Evolutionary conservation across 176 grass and related monocot genomes (phyloP).

Genomic region (Echinochloa phyllopogon): DNA sequence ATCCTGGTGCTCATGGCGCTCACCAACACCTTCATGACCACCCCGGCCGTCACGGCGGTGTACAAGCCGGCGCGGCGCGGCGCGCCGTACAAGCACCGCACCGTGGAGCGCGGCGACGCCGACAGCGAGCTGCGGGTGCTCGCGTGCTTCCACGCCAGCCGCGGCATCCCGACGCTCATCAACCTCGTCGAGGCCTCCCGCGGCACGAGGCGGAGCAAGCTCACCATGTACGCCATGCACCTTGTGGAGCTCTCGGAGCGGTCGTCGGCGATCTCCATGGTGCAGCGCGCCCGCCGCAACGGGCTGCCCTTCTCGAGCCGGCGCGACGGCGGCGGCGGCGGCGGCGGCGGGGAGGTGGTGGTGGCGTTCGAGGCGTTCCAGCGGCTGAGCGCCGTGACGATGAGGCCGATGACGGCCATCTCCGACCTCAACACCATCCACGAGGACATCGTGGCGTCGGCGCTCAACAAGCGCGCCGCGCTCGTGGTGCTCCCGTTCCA

Average conservation of each 20-base stretch:
- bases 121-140: slow-evolving; percentile 67
- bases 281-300: slow-evolving; percentile 61
- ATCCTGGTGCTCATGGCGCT: slow-evolving; percentile 70
- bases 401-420: slow-evolving; percentile 67
- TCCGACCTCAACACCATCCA: slow-evolving; percentile 65
- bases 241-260: slow-evolving; percentile 70
- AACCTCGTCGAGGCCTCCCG: slow-evolving; percentile 66
- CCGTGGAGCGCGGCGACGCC: slow-evolving; percentile 44
- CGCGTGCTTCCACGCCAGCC: slow-evolving; percentile 66
- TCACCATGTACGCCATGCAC: slow-evolving; percentile 74
- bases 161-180: slow-evolving; percentile 64
- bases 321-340: not conserved
- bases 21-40: slow-evolving; percentile 63
- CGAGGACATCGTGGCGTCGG: slow-evolving; percentile 56
- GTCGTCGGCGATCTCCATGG: slow-evolving; percentile 61
- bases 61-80: slow-evolving; percentile 46
- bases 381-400: slow-evolving; percentile 48
- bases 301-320: slow-evolving; percentile 58
- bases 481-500: slow-evolving; percentile 63
- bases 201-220: slow-evolving; percentile 41
- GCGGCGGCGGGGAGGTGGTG: slow-evolving; percentile 15
- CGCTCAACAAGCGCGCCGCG: slow-evolving; percentile 49
- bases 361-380: slow-evolving; percentile 73
- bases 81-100: slow-evolving; percentile 54
- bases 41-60: slow-evolving; percentile 44